A percentile compares a stretch with the other conserved stretches of the same genome.
Evolutionary conservation across 257 asterid species (phyloP).

Genomic region (Marsdenia floribunda): DNA sequence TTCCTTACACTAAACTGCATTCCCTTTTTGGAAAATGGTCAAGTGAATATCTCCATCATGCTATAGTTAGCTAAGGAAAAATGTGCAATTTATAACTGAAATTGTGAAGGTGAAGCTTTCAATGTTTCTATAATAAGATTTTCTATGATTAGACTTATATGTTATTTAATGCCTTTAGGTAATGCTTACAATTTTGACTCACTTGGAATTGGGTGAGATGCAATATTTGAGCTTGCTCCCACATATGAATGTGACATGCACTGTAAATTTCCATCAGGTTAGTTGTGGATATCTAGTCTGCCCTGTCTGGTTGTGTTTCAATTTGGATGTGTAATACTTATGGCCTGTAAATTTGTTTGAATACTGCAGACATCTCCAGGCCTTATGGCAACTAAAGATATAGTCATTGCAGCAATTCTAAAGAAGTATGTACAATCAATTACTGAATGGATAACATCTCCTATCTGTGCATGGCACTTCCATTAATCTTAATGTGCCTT

Average conservation of each 20-base stretch:
- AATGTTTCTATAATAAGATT: slow-evolving; percentile 4
- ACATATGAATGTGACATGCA: slow-evolving; percentile 74
- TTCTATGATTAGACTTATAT: slow-evolving; percentile 2
- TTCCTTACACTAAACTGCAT: not conserved
- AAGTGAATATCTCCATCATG: not conserved
- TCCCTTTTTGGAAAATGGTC: not conserved
- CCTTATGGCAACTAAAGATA: slow-evolving; percentile 60
- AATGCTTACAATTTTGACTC: slow-evolving; percentile 81
- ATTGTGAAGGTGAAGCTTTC: not conserved
- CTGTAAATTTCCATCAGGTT: slow-evolving; percentile 87
- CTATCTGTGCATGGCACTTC: slow-evolving; percentile 12
- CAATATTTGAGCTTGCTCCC: slow-evolving; percentile 76
- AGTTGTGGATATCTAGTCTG: slow-evolving; percentile 10
- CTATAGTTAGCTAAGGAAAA: not conserved
- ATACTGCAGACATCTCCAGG: slow-evolving; percentile 73
- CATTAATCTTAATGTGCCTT: slow-evolving; percentile 15
- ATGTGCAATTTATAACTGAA: not conserved
- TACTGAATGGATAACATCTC: slow-evolving; percentile 19
- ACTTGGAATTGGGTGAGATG: slow-evolving; percentile 87
- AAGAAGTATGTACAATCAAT: slow-evolving; percentile 56
- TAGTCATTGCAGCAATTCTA: slow-evolving; percentile 59
- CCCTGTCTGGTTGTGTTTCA: not conserved
- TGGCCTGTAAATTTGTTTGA: slow-evolving; percentile 13
- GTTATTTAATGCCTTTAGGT: slow-evolving; percentile 50
- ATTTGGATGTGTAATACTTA: not conserved